phyloP scores from a whole-genome alignment of 2,329 filamentous ascomycete species.

The Talaromyces rugulosus region DNA sequence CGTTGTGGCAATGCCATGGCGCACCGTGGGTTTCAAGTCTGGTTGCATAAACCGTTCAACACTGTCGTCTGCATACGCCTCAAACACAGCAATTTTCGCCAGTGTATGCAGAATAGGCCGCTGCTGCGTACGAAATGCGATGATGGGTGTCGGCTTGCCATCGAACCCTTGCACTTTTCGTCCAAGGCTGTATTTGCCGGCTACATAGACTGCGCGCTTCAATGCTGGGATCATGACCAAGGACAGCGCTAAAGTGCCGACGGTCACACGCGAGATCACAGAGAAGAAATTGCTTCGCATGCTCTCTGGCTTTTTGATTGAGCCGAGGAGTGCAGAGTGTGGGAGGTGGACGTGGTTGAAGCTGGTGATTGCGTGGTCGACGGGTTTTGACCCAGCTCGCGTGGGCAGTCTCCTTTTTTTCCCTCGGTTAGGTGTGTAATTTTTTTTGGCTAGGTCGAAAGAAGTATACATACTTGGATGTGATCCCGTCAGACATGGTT shows the following conservation, averaged over 20 bases:
- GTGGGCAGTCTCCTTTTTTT: constrained; percentile 14
- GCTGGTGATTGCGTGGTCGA: constrained; percentile 27
- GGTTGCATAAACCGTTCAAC: constrained; percentile 1
- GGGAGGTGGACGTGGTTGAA: constrained; percentile 29
- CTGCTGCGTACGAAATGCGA: constrained; percentile 23
- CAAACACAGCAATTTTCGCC: constrained; percentile 17
- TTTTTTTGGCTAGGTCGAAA: neutral
- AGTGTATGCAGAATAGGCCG: constrained; percentile 21
- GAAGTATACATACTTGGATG: constrained; percentile 15
- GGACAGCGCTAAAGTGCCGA: constrained; percentile 16
- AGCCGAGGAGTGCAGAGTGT: constrained; percentile 24
- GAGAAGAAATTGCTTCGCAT: constrained; percentile 25
- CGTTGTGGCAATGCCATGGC: constrained; percentile 10
- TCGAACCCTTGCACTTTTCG: constrained; percentile 15
- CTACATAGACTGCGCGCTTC: constrained; percentile 17
- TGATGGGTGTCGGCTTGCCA: constrained; percentile 15
- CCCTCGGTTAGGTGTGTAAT: neutral
- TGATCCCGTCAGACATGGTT: constrained; percentile 25
- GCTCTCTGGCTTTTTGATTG: constrained; percentile 13
- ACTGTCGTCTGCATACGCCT: constrained; percentile 13
- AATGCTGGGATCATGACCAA: constrained; percentile 15
- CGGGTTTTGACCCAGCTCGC: constrained; percentile 28
- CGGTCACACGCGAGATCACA: constrained; percentile 14
- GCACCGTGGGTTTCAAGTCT: neutral
- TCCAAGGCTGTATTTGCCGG: constrained; percentile 17